Evolutionary conservation across 768 basidiomycete species (phyloP), one percentile per base, ranked within the genome.

Genomic region (Aureoboletus auriporus): DNA sequence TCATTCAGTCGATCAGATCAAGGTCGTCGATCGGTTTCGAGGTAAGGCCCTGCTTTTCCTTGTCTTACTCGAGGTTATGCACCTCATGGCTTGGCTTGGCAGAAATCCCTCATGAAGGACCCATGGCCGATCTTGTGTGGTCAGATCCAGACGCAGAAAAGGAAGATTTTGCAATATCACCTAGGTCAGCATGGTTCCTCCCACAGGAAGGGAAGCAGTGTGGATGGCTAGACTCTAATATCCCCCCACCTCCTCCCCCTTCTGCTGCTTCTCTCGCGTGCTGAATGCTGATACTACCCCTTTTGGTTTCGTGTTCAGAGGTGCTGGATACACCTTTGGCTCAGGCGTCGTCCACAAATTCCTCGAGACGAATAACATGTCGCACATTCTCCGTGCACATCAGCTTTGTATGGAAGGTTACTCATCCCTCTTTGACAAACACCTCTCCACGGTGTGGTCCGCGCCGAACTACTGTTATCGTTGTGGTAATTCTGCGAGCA

Each of bases 401-500:
- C 96, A 99, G 64, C 80, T 99, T 8, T 98, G 96, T 69, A 98
- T 99, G 96, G 96, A 99, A 69, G 96, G 96, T 0, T 98, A 92
- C 67, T 80, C 88, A n/a, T 92, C 93, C n/a, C 77, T 98, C 28
- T 98, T 97, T 57, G 93, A 94, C 67, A 86, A 91, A 54, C 90
- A 91, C 60, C 79, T 99, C 47, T 93, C 91, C 23, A 99, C 96
- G 1, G 96, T 99, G 7, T 99, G 96, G 96, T 91, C 87, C 17
- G 96, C 96, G 34, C 95, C 95, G 34, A 99, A 99, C 64, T 98
- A 98, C 64, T 97, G 95, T 68, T 98, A 97, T 70, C 83, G 96
- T 38, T 98, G 96, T 63, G 96, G 96, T 33, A 99, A 99, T 69
- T 88, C 88, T 46, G 96, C 96, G 20, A 93, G 89, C 58, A 95